Evolutionary conservation across 2,329 filamentous ascomycete species (phyloP), one percentile per base, ranked within the genome.

Genomic region (Cladosporium austrohemisphaericum): DNA sequence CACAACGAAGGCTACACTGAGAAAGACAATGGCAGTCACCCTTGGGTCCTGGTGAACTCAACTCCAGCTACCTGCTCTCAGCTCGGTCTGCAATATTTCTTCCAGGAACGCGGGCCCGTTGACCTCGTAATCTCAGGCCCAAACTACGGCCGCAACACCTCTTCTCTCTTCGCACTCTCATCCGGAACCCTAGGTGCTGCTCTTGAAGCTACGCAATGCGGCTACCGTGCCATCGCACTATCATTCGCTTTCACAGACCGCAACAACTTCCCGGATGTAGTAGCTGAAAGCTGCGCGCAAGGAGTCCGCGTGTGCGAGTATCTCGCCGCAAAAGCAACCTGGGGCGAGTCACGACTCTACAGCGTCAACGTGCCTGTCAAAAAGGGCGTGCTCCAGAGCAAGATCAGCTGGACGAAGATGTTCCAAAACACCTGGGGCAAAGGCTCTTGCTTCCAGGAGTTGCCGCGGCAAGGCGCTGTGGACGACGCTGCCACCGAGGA

Each of bases 231-330:
- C 10, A 86, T 98, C 56, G 93, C 93, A 0, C 71, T 98, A 32
- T 89, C 83, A 41, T 98, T 89, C 66, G 93, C 92, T 18, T 97
- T 96, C 71, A 93, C 91, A 70, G 82, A 83, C 50, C 79, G 84
- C 51, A 87, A 88, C 65, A 91, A 96, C 67, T 87, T 95, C 60
- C 84, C 87, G 1, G 76, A 77, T 19, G 83, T 95, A 57, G 92
- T 97, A 52, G 79, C 81, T 25, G 87, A 81, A 41, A 90, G 89
- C 2, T 88, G 84, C 29, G 74, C 79, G 36, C 83, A 92, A 59
- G 82, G 84, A 19, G 84, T 93, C 19, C 79, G 77, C 55, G 76
- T 97, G 19, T 84, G 95, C 55, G 86, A 95, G 66, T 80, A 88
- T 54, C 75, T 98, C 5, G 83, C 79, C 59, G 75, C 77, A 41